Conservation (phyloP, 2,329 filamentous ascomycete species). For the Curvularia lunata region DNA sequence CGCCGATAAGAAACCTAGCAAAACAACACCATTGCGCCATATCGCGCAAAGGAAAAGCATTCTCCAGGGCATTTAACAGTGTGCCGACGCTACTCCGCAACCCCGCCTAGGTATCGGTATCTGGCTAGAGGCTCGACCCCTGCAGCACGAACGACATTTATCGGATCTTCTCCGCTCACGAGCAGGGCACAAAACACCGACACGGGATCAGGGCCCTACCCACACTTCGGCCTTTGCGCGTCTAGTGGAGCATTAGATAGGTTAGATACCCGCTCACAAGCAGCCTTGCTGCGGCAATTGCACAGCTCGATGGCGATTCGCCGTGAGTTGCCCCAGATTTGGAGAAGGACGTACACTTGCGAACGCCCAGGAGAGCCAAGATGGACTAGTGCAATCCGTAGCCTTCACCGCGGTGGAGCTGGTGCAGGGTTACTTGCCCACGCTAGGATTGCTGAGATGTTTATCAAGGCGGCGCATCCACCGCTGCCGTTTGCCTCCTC, state of each 20-base stretch:
- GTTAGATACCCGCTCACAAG: conserved; percentile 1
- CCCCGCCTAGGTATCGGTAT: conserved; percentile 2
- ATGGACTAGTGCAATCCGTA: conserved; percentile 16
- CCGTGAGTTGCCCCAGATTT: conserved; percentile 12
- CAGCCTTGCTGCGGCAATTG: conserved; percentile 9
- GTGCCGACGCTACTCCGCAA: conserved; percentile 1
- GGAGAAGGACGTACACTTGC: conserved; percentile 9
- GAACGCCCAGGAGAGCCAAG: conserved; percentile 19
- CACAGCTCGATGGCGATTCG: conserved; percentile 14
- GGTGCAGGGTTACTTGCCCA: conserved; percentile 18
- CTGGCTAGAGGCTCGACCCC: conserved; percentile 6
- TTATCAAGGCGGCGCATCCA: conserved; percentile 33
- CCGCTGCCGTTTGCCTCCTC: conserved; percentile 14
- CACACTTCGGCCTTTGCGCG: not conserved
- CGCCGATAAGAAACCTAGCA: conserved; percentile 24
- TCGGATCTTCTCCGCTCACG: conserved; percentile 13
- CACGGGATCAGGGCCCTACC: conserved; percentile 1
- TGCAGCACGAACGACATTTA: conserved; percentile 9
- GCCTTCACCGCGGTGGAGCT: conserved; percentile 18
- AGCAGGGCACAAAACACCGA: conserved; percentile 10
- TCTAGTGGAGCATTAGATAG: conserved; percentile 3
- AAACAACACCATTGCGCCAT: conserved; percentile 4
- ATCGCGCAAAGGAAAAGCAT: not conserved
- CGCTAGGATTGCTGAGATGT: conserved; percentile 29
- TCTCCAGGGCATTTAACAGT: not conserved